Conservation (phyloP, 1,284 basidiomycete species). For the Ganoderma leucocontextum region DNA sequence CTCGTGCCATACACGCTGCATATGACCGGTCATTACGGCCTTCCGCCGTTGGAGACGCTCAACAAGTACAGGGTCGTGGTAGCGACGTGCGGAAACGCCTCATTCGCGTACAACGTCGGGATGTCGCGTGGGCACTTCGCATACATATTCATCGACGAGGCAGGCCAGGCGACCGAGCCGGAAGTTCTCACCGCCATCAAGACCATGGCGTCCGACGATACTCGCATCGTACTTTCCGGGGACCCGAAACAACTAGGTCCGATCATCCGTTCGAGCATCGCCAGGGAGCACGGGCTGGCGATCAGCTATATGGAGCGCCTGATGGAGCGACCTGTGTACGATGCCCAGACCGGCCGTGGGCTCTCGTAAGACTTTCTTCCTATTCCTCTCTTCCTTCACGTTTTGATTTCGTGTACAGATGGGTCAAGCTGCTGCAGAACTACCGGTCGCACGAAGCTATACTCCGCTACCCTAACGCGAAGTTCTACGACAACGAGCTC, state of each 20-base stretch:
- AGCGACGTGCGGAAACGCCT: conserved; percentile 67
- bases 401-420: conserved; percentile 39
- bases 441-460: conserved; percentile 66
- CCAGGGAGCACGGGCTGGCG: conserved; percentile 52
- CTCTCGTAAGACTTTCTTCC: conserved; percentile 45
- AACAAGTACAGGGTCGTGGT: conserved; percentile 64
- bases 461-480: conserved; percentile 63
- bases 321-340: conserved; percentile 56
- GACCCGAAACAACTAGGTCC: conserved; percentile 69
- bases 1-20: conserved; percentile 53
- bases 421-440: conserved; percentile 61
- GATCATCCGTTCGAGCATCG: conserved; percentile 56
- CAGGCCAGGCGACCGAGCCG: conserved; percentile 68
- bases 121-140: conserved; percentile 64
- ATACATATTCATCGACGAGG: conserved; percentile 72
- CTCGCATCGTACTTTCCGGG: conserved; percentile 60
- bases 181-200: conserved; percentile 63
- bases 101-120: conserved; percentile 62
- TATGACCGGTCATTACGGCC: conserved; percentile 52
- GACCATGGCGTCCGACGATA: conserved; percentile 51
- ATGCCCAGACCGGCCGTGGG: conserved; percentile 41
- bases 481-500: conserved; percentile 62
- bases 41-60: conserved; percentile 51
- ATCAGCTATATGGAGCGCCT: conserved; percentile 59
- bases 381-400: background rate